Conservation (phyloP, 768 basidiomycete genomes). For the Tubosaeta sp. region DNA sequence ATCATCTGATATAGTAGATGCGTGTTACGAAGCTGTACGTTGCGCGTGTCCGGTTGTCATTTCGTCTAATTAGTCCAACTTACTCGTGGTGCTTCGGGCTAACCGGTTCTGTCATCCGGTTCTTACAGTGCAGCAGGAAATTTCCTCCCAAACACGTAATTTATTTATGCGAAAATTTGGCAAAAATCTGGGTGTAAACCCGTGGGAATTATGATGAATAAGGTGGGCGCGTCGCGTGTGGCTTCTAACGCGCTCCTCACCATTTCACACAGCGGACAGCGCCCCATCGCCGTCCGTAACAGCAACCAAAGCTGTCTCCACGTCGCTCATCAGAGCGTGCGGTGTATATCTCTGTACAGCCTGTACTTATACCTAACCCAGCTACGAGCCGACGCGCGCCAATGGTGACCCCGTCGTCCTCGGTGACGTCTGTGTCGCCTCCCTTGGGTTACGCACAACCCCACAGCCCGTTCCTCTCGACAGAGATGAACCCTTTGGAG, state of each 20-base stretch:
- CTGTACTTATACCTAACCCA: conserved; percentile 15
- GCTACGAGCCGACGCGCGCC: conserved; percentile 25
- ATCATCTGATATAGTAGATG: conserved; percentile 19
- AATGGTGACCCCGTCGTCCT: conserved; percentile 81
- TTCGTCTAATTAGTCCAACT: conserved; percentile 25
- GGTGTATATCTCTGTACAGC: conserved; percentile 15
- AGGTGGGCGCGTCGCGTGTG: conserved; percentile 36
- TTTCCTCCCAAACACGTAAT: conserved; percentile 7
- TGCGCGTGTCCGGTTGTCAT: conserved; percentile 23
- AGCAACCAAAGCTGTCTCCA: conserved; percentile 22
- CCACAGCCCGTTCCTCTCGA: conserved; percentile 36
- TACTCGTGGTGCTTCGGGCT: conserved; percentile 17
- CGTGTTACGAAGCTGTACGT: conserved; percentile 17
- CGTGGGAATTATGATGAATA: conserved; percentile 36
- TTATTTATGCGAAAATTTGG: conserved; percentile 14
- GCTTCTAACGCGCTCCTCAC: conserved; percentile 35
- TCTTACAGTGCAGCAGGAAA: conserved; percentile 11
- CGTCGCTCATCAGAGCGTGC: conserved; percentile 7
- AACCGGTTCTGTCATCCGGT: conserved; percentile 6
- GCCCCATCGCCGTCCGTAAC: conserved; percentile 28
- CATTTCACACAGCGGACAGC: conserved; percentile 37
- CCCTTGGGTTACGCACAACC: conserved; percentile 58
- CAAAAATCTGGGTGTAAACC: conserved; percentile 6
- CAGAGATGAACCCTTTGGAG: conserved; percentile 41
- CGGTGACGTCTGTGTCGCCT: conserved; percentile 79